These are phyloP conservation scores for Colletotrichum incanum DNA, from an alignment of 2,329 filamentous ascomycete genomes.

Conservation along the genomic window DNA sequence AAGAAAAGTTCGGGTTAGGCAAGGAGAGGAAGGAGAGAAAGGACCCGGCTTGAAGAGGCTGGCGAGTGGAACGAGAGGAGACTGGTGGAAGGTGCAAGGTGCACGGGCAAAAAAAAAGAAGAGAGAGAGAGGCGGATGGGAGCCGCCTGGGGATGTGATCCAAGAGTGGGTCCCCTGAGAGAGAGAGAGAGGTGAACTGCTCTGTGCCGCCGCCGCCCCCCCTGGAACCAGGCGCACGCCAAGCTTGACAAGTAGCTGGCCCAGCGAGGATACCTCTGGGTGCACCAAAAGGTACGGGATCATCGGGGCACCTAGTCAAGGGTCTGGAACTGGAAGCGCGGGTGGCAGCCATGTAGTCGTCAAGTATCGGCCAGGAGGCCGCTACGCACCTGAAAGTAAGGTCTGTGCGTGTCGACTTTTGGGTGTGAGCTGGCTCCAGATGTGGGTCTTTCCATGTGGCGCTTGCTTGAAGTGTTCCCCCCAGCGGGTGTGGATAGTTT, in stretches of 20 bases:
- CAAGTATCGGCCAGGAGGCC: conserved; percentile 19
- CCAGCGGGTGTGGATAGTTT: conserved; percentile 34
- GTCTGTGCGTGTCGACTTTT: conserved; percentile 31
- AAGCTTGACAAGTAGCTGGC: conserved; percentile 37
- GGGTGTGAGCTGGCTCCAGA: conserved; percentile 26
- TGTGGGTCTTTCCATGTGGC: conserved; percentile 37
- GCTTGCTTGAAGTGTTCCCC: conserved; percentile 28
- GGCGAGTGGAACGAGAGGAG: conserved; percentile 42
- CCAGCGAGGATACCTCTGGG: conserved; percentile 14
- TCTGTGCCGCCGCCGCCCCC: conserved; percentile 26
- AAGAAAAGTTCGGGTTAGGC: conserved; percentile 36
- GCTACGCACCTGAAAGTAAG: conserved; percentile 18
- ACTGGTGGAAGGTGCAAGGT: conserved; percentile 28
- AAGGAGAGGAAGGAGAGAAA: conserved; percentile 36
- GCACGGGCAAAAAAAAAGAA: conserved; percentile 23
- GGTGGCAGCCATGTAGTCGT: conserved; percentile 13
- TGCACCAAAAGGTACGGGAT: conserved; percentile 9
- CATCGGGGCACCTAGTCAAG: not conserved
- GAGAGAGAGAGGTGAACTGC: conserved; percentile 32
- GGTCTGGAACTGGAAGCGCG: not conserved
- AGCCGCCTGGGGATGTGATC: conserved; percentile 36
- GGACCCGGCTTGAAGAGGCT: conserved; percentile 40
- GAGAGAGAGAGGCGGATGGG: conserved; percentile 37
- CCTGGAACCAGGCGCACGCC: conserved; percentile 30
- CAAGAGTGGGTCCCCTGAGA: conserved; percentile 14